Evolutionary conservation across 306 rosid genomes (phyloP), one percentile per base, ranked within the genome.

Genomic region (Begonia fuchsioides): DNA sequence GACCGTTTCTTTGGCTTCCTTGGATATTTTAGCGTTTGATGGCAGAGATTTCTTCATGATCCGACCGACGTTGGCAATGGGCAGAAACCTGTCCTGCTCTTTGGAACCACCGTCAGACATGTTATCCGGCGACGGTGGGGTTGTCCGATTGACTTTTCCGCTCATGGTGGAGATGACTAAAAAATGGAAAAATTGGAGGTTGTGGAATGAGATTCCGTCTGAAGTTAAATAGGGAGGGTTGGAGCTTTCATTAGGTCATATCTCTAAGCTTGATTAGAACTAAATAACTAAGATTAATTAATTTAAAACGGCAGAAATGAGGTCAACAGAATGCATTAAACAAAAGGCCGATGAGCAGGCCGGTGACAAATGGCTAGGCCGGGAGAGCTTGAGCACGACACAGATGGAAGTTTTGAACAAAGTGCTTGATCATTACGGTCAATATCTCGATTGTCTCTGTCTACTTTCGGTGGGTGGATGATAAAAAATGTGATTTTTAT

Each of bases 31-130:
- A 0, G 85, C 95, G 54, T 86, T 86, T 8, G 80, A 66, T 5
- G 95, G 95, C 2, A 86, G 85, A 17, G 95, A 86, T 47, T 51
- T 81, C 35, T 86, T 86, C 95, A 86, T 81, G 62, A 86, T 73
- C 0, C 95, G 73, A 76, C 93, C 76, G 11, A 86, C 93, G 58
- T 86, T 86, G 13, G 96, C 96, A 15, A 81, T 81, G 0, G 95
- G 95, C 18, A 86, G 95, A 63, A 86, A 81, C 59, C 72, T 58
- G 79, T 86, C 93, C 50, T 78, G 95, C 26, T 86, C 95, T 47
- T 81, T 85, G 10, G 81, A 72, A 2, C 63, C 52, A 16, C 72
- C 58, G 53, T 76, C 84, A 32, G 87, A 80, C 57, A 66, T 72
- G 68, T 81, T 71, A 17, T 73, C 87, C 10, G 85, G 81, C 16